Evolutionary conservation across 768 basidiomycete species (phyloP), one percentile per base, ranked within the genome.

Genomic region (Tremella fuciformis): DNA sequence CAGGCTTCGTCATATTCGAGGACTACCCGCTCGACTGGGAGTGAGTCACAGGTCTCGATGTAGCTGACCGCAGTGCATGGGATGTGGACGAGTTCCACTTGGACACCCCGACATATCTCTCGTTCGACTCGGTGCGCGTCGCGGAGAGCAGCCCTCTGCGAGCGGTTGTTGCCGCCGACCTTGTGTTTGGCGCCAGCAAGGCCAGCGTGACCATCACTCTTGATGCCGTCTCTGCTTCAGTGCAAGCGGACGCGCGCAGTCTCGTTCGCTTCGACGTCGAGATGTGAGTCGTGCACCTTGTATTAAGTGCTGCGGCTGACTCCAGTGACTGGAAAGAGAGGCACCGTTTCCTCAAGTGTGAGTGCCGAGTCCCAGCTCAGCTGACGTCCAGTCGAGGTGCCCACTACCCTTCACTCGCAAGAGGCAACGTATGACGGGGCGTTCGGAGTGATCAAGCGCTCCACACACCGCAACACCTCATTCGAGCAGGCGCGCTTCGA

Each of bases 381-480:
- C 21, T 4, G 61, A 91, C 88, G 15, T 29, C 3, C 62, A 92
- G 90, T 96, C 76, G 90, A 94, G 74, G 75, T 97, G 1, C 96
- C 94, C 0, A 79, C 94, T 51, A 81, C 88, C 63, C 89, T 99
- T 53, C 86, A 87, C 60, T 87, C 82, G 60, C 84, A 85, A 49
- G 82, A 86, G 56, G 94, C 92, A 0, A 90, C 86, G 0, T 98
- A 93, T 71, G 93, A 99, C 77, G 89, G 88, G 1, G 92, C 91
- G 66, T 97, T 93, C 64, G 94, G 94, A 0, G 84, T 84, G 66
- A 83, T 93, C 13, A 86, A 89, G 66, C 83, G 94, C 41, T 88
- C 94, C 0, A 97, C 92, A 6, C 88, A 93, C 78, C 90, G 91
- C 79, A 98, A 97, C 69, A 97, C 92, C 2, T 88, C 85, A 0